Percentiles rank a stretch among this genome's conserved stretches.
These are phyloP conservation scores for Neonectria punicea DNA, from an alignment of 2,329 filamentous ascomycete genomes.

Conservation along the genomic window DNA sequence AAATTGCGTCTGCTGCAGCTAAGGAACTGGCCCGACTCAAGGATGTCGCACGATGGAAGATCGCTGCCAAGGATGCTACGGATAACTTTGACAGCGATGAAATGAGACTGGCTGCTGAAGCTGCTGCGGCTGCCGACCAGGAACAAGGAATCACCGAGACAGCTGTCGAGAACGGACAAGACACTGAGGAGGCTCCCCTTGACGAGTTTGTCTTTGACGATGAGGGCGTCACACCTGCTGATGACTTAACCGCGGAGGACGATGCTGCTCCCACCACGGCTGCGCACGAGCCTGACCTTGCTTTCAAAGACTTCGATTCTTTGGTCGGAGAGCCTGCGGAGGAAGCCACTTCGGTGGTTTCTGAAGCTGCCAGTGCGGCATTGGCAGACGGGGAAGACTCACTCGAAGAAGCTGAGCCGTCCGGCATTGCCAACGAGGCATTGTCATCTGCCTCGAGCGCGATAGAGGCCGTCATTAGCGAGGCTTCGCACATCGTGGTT, in stretches of 20 bases:
- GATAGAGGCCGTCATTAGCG: constrained; percentile 23
- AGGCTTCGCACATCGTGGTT: constrained; percentile 30
- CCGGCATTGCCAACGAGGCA: constrained; percentile 28
- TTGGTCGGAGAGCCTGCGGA: constrained; percentile 30
- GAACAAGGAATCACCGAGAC: constrained; percentile 39
- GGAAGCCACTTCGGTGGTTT: constrained; percentile 25
- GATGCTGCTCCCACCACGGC: constrained; percentile 22
- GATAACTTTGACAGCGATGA: constrained; percentile 81
- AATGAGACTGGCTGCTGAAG: constrained; percentile 67
- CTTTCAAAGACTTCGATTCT: constrained; percentile 36
- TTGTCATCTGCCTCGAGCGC: constrained; percentile 26
- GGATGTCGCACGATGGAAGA: constrained; percentile 86
- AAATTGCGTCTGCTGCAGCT: constrained; percentile 79
- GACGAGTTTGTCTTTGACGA: constrained; percentile 44
- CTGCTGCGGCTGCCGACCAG: constrained; percentile 35
- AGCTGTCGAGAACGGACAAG: constrained; percentile 34
- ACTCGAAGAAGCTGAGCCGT: not conserved
- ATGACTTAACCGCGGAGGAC: constrained; percentile 24
- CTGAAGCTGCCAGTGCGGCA: constrained; percentile 17
- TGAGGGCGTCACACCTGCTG: constrained; percentile 27
- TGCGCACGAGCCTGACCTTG: constrained; percentile 28
- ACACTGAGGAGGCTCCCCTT: constrained; percentile 38
- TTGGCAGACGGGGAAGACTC: constrained; percentile 21
- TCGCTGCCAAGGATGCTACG: constrained; percentile 76
- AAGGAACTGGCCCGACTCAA: constrained; percentile 84